Conservation (phyloP, 148 eudicot genomes). For the Dianthus caryophyllus region DNA sequence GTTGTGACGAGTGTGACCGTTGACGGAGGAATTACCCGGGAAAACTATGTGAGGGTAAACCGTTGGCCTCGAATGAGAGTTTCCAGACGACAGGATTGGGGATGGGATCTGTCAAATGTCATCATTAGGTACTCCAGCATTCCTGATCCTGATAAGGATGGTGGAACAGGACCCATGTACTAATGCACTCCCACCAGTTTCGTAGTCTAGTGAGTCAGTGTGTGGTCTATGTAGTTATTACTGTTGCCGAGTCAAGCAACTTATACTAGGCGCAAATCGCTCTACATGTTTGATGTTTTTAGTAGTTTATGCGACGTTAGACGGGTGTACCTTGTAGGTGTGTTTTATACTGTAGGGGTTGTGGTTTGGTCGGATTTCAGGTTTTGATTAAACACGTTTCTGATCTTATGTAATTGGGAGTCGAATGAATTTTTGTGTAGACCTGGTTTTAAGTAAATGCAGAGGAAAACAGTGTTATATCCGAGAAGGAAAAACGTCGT, state of each 20-base stretch:
- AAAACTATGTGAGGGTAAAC: conserved; percentile 81
- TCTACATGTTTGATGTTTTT: neutral
- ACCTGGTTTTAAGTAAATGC: too few species aligned
- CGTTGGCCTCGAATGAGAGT: conserved; percentile 64
- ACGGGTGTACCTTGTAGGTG: too few species aligned
- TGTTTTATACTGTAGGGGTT: neutral
- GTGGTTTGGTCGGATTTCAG: neutral
- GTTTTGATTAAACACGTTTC: neutral
- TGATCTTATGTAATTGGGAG: neutral
- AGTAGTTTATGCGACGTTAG: neutral
- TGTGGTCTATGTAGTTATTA: neutral
- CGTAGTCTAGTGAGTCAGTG: neutral
- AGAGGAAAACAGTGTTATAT: too few species aligned
- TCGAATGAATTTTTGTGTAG: too few species aligned
- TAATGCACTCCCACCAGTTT: neutral
- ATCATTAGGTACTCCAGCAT: conserved; percentile 55
- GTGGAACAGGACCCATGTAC: conserved; percentile 66
- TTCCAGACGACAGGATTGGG: conserved; percentile 68
- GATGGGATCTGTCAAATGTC: conserved; percentile 72
- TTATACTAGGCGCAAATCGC: neutral
- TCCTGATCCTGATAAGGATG: conserved; percentile 60
- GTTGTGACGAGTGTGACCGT: conserved; percentile 46
- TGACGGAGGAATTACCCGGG: conserved; percentile 51
- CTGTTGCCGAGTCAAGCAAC: too few species aligned
- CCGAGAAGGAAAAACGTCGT: too few species aligned